Percentiles rank a stretch among this genome's conserved stretches.
phyloP scores from a whole-genome alignment of 2,329 filamentous ascomycete species.

The Pseudogymnoascus sp. region DNA sequence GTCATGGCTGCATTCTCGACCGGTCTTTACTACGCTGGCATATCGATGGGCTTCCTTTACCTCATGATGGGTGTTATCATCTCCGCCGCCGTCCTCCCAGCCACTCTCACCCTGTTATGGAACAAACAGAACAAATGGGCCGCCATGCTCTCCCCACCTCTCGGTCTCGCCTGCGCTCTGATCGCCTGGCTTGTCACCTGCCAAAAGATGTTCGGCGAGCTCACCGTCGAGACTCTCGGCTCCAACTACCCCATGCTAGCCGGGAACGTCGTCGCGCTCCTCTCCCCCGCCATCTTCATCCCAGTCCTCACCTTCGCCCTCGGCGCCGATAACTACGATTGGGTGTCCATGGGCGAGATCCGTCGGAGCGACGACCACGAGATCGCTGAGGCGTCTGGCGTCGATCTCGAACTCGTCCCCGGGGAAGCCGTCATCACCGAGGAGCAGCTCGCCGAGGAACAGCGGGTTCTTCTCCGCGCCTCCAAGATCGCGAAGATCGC shows the following conservation, averaged over 20 bases:
- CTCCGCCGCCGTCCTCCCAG: constrained; percentile 73
- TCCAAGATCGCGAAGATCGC: constrained; percentile 40
- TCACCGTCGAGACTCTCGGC: constrained; percentile 68
- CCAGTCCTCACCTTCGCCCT: constrained; percentile 67
- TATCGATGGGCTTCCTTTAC: constrained; percentile 84
- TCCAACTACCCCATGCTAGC: constrained; percentile 84
- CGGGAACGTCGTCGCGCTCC: constrained; percentile 74
- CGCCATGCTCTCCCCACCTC: constrained; percentile 58
- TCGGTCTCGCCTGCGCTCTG: constrained; percentile 60
- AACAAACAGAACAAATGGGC: constrained; percentile 68
- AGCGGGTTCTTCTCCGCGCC: constrained; percentile 43
- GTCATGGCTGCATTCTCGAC: constrained; percentile 73
- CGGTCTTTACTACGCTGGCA: constrained; percentile 51
- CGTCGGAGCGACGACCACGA: constrained; percentile 71
- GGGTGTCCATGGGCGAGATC: constrained; percentile 73
- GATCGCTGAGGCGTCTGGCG: constrained; percentile 50
- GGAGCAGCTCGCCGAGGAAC: constrained; percentile 33
- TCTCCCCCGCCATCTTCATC: constrained; percentile 67
- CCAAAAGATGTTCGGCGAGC: constrained; percentile 56
- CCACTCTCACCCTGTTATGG: constrained; percentile 74
- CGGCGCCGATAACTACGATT: constrained; percentile 66
- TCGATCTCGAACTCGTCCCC: constrained; percentile 57
- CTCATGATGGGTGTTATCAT: constrained; percentile 90
- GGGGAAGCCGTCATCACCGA: constrained; percentile 35
- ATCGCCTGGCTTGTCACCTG: constrained; percentile 73